phyloP scores from a whole-genome alignment of 805 yeast genomes.

The Candida parachauliodes region DNA sequence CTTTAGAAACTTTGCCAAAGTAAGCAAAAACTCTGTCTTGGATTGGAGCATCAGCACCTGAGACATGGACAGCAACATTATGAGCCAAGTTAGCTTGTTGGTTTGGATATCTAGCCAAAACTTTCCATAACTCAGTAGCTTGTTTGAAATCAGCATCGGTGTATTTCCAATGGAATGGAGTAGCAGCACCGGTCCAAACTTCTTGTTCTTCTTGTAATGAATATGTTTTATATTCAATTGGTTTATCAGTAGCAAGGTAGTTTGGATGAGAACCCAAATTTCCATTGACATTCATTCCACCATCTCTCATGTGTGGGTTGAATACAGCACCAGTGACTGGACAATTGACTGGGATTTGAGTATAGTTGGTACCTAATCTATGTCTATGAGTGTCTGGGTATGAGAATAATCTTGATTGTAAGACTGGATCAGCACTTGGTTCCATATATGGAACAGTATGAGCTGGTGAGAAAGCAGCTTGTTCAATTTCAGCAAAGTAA shows the following conservation, averaged over 20 bases:
- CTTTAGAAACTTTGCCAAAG: slow-evolving; percentile 69
- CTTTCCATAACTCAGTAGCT: slow-evolving; percentile 74
- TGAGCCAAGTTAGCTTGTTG: slow-evolving; percentile 83
- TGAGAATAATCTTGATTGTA: slow-evolving; percentile 73
- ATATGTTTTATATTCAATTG: slow-evolving; percentile 43
- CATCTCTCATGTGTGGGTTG: slow-evolving; percentile 78
- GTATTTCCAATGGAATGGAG: slow-evolving; percentile 83
- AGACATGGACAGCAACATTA: slow-evolving; percentile 75
- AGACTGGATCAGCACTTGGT: slow-evolving; percentile 73
- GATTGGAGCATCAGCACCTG: slow-evolving; percentile 65
- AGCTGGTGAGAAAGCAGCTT: slow-evolving; percentile 66
- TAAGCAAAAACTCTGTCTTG: slow-evolving; percentile 76
- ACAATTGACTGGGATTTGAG: slow-evolving; percentile 86
- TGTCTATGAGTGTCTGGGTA: slow-evolving; percentile 76
- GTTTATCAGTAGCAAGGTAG: slow-evolving; percentile 58
- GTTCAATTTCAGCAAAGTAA: slow-evolving; percentile 71
- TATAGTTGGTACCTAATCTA: slow-evolving; percentile 72
- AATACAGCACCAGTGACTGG: slow-evolving; percentile 50
- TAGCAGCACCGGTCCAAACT: slow-evolving; percentile 77
- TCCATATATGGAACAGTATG: slow-evolving; percentile 74
- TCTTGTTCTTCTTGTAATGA: slow-evolving; percentile 66
- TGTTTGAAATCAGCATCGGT: slow-evolving; percentile 74
- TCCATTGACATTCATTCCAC: slow-evolving; percentile 58
- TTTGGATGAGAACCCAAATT: slow-evolving; percentile 78
- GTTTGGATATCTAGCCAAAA: slow-evolving; percentile 70